Base-by-base conservation (phyloP, 768 basidiomycete genomes). In the Pluteus cervinus region DNA sequence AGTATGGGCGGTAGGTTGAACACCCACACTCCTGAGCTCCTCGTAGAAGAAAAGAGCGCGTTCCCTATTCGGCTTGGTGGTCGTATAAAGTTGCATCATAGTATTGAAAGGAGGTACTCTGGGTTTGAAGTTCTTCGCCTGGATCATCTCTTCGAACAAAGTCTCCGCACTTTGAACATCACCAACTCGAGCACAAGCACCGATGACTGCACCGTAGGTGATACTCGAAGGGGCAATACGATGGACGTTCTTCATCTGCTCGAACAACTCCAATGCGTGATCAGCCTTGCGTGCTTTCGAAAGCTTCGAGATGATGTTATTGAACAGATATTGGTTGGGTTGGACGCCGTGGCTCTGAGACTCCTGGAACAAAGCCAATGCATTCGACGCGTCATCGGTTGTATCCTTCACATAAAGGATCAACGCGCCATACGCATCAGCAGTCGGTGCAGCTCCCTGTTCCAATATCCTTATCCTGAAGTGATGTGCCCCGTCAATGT, bases 51-150 rank as follows among this genome's bases (percentile, higher is more conserved):
- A 67, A 18, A 97, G 60, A 12, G 83, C 86, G 32, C 79, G 73
- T 18, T 72, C 73, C 36, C 91, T 76, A 45, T 88, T 82, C 2
- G 91, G 94, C 57, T 86, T 87, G n/a, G 86, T 91, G 39, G 82
- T 78, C 33, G 85, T 82, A 62, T 90, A 92, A 50, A 94, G 69
- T 57, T 99, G 96, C 77, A 99, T 97, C 92, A 99, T 96, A 23
- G 86, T 92, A 64, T 99, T 99, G 71, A 81, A 99, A 1, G 94
- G 94, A 14, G 94, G 96, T 1, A 96, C 81, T 5, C 92, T 72
- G 7, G 93, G 83, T 61, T 72, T 83, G 70, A 91, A 97, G 48
- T 81, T 83, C 24, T 60, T 66, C 42, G 77, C 68, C 29, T 58
- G 46, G 0, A 67, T 57, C 96, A 99, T 98, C 65, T 97, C 92